A percentile compares a stretch with the other conserved stretches of the same genome.
Conservation (phyloP, 805 yeast genomes). For the Scheffersomyces lignosus region DNA sequence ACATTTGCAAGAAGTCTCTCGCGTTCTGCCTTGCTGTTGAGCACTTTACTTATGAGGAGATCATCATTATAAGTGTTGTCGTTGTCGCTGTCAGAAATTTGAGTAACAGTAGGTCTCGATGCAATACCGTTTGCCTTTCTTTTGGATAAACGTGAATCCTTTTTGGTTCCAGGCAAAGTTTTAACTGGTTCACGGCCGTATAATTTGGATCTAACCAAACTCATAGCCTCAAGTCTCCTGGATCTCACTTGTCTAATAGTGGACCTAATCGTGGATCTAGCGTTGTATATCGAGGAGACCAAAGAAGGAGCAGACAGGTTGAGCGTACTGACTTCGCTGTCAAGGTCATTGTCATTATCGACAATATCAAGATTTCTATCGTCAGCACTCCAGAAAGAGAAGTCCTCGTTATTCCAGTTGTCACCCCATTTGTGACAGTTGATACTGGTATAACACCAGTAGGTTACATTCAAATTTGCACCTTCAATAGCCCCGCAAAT, state of each 20-base stretch:
- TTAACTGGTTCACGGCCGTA: too few relatives aligned
- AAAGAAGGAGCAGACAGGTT: background rate
- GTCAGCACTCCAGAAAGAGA: conserved; percentile 79
- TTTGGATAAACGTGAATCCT: too few relatives aligned
- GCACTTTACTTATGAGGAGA: too few relatives aligned
- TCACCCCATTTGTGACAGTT: conserved; percentile 89
- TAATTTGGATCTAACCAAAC: background rate
- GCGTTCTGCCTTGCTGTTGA: background rate
- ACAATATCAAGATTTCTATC: conserved; percentile 39
- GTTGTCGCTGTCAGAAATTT: background rate
- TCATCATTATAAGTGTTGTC: background rate
- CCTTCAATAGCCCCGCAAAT: conserved; percentile 77
- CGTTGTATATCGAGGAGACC: background rate
- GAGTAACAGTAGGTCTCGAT: too few relatives aligned
- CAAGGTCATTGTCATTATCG: conserved; percentile 8
- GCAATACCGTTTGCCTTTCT: too few relatives aligned
- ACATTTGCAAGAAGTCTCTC: background rate
- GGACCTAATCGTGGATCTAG: background rate
- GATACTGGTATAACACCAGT: conserved; percentile 79
- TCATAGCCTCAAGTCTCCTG: background rate
- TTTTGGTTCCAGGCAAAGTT: too few relatives aligned
- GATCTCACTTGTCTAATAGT: background rate
- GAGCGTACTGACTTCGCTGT: background rate
- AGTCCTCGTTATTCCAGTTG: conserved; percentile 90
- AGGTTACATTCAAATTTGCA: conserved; percentile 66